Conservation (phyloP, 257 asterid genomes). For the Fraxinus americana region DNA sequence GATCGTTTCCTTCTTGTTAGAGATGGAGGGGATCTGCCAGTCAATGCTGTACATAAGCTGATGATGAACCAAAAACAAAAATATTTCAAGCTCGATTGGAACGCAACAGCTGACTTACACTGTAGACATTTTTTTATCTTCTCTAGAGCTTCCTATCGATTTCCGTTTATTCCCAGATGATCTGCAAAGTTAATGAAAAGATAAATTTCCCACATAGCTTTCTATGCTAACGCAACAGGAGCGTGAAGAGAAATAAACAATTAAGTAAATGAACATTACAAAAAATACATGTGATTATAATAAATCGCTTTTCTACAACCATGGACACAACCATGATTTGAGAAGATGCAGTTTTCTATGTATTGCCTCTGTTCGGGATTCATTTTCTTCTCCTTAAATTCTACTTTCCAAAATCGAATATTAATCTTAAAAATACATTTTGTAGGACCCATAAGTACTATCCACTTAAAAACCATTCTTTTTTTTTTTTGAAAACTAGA, state of each 20-base stretch:
- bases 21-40: slow-evolving; percentile 64
- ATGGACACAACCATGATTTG: background rate
- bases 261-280: background rate
- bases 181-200: slow-evolving; percentile 47
- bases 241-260: background rate
- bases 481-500: too few species aligned
- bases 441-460: too few species aligned
- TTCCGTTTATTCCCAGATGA: slow-evolving; percentile 57
- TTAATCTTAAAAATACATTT: too few species aligned
- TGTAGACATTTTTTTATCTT: slow-evolving; percentile 41
- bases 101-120: slow-evolving; percentile 52
- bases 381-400: too few species aligned
- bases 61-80: slow-evolving; percentile 20
- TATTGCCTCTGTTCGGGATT: background rate
- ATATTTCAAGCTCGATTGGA: slow-evolving; percentile 24
- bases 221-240: background rate
- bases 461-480: too few species aligned
- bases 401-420: too few species aligned
- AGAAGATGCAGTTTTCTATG: background rate
- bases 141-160: slow-evolving; percentile 44
- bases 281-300: background rate
- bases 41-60: slow-evolving; percentile 35
- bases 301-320: background rate
- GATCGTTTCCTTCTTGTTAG: slow-evolving; percentile 76
- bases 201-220: background rate